Base-by-base conservation (phyloP, 202 grass and related monocot genomes). In the Brachypodium distachyon region DNA sequence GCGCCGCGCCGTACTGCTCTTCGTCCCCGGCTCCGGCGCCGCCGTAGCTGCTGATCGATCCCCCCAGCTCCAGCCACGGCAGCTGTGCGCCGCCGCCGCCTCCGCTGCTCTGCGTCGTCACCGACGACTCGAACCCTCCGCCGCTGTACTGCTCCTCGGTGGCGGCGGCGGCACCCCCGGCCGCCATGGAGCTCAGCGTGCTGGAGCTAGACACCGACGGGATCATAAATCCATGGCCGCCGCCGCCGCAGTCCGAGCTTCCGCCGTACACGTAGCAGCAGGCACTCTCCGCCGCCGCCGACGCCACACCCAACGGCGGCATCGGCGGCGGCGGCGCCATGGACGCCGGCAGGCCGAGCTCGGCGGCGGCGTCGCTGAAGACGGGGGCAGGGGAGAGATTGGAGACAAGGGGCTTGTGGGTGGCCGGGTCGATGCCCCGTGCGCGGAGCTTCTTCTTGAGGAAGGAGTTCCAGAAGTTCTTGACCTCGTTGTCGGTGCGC, bases 401-500 rank as follows among this genome's bases (percentile, higher is more conserved):
- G n/a, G n/a, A n/a, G n/a, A n/a, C n/a, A n/a, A 90, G 61, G 27
- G 81, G 88, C 77, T 87, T 67, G 81, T 91, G 88, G 9, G 88
- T 91, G 73, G 65, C 68, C 13, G 88, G 88, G 77, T 91, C 88
- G 81, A 91, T 87, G 59, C 88, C 88, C 49, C 88, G 67, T 53
- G 87, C 66, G 7, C 77, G 70, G 29, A 91, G 88, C 81, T 84
- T 91, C 84, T 91, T 91, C 88, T 91, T 91, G 84, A 91, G 63
- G 88, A 62, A 84, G 26, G 89, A 91, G 62, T 91, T 91, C 89
- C 89, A 91, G 67, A 85, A 82, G 73, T 91, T 91, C 54, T 91
- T 91, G 1, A 91, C 78, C 78, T 91, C 89, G 61, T 91, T 91
- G 85, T 91, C 89, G 13, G 89, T 91, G 77, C 89, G 44, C 0